Conservation (phyloP, 2,329 filamentous ascomycete species). For the Xenoacremonium recifei region DNA sequence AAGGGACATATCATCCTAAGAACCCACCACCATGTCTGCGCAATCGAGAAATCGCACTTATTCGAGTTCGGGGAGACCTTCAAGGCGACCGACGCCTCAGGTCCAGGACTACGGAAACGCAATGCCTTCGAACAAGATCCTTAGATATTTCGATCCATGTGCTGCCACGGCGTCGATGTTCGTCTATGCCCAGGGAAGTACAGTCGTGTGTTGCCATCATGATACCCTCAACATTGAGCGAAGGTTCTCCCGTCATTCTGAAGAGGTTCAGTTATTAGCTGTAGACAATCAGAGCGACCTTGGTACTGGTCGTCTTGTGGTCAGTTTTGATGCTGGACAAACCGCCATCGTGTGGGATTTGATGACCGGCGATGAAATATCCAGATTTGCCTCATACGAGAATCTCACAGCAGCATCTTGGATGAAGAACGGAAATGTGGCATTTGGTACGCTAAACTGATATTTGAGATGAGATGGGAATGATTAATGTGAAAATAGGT, state of each 20-base stretch:
- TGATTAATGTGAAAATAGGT: constrained; percentile 50
- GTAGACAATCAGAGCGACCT: constrained; percentile 90
- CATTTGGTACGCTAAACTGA: constrained; percentile 73
- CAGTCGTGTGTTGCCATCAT: constrained; percentile 85
- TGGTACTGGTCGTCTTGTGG: constrained; percentile 79
- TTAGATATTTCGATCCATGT: constrained; percentile 75
- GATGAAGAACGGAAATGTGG: constrained; percentile 97
- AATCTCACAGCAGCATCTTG: constrained; percentile 81
- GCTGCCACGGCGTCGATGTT: constrained; percentile 90
- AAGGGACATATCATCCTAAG: constrained; percentile 38
- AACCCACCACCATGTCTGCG: constrained; percentile 57
- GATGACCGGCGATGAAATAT: constrained; percentile 84
- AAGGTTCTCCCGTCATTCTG: constrained; percentile 77
- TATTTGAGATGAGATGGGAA: constrained; percentile 10
- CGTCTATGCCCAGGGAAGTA: constrained; percentile 79
- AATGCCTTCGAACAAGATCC: constrained; percentile 48
- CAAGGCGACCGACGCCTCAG: constrained; percentile 41
- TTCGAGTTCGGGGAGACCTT: constrained; percentile 56
- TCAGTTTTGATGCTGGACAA: constrained; percentile 88
- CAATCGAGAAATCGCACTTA: constrained; percentile 58
- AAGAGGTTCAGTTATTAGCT: constrained; percentile 79
- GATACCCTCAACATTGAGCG: constrained; percentile 88
- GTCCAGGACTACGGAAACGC: constrained; percentile 48
- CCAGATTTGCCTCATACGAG: constrained; percentile 91
- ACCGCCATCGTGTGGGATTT: constrained; percentile 97